Evolutionary conservation across 179 eudicot genomes (phyloP), one percentile per base, ranked within the genome.

Genomic region (Silene vulgaris): DNA sequence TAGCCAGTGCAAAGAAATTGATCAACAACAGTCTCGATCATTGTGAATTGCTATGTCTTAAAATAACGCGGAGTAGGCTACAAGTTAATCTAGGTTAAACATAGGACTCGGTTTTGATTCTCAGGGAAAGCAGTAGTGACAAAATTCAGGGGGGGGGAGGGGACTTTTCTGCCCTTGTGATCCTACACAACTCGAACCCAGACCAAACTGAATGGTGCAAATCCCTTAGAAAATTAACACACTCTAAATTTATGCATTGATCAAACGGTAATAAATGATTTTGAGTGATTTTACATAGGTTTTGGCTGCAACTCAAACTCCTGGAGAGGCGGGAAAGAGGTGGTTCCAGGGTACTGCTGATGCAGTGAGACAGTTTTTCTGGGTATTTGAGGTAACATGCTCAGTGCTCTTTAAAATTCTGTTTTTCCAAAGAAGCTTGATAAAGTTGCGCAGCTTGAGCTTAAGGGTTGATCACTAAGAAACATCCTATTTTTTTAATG

Each of bases 281-380:
- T 66, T 0, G 56, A 1, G 19, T 74, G 50, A 48, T 74, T 45
- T 23, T 63, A 21, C 57, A 29, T 76, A 94, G 97, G 94, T 94
- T 72, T 77, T 94, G 85, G 98, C 97, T 73, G 97, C 98, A 74
- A 87, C 98, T 75, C 98, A 94, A 82, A 94, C 97, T 50, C 90
- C 98, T 0, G 98, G 97, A 69, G 98, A 94, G 81, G 81, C 88
- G 11, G 98, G 98, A 71, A 85, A 87, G 77, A 86, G 61, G 77
- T 94, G 98, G 97, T 94, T 94, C 52, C 98, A 92, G 80, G 98
- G 98, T 77, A 94, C 98, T 8, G 98, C 98, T 71, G 97, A 94
- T 86, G 98, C 97, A 9, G 98, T 94, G 67, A 82, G 98, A 56
- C 94, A 94, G 77, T 87, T 92, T 76, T 85, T 82, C 35, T 90